These are phyloP conservation scores for Aplosporella prunicola DNA, from an alignment of 2,329 filamentous ascomycete species.

Conservation along the genomic window DNA sequence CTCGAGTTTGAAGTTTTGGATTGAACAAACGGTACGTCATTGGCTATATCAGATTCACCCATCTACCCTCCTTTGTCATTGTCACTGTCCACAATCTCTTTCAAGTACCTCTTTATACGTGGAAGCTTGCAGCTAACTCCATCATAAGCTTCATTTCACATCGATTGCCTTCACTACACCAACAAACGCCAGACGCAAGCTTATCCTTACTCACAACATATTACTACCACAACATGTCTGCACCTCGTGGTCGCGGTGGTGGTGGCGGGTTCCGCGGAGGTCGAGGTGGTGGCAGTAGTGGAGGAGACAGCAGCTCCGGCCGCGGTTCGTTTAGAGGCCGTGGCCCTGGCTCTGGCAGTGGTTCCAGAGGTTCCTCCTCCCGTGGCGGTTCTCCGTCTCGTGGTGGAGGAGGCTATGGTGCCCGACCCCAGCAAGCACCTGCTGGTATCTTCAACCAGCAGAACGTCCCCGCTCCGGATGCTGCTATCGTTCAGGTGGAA, in stretches of 20 bases:
- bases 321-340: constrained; percentile 8
- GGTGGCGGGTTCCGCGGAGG: constrained; percentile 12
- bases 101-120: no score
- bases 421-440: constrained; percentile 1
- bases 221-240: constrained; percentile 2
- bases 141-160: no score
- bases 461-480: constrained; percentile 7
- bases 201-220: no score
- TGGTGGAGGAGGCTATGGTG: constrained; percentile 5
- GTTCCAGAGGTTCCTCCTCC: constrained; percentile 7
- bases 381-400: constrained; percentile 7
- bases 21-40: no score
- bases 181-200: no score
- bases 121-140: no score
- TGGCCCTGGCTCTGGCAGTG: constrained; percentile 3
- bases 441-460: constrained; percentile 7
- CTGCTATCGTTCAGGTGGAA: constrained; percentile 20
- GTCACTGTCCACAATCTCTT: no score
- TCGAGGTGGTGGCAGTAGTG: constrained; percentile 8
- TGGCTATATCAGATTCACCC: no score
- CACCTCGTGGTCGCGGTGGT: constrained; percentile 6
- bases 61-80: no score
- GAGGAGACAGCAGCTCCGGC: constrained; percentile 12
- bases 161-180: no score
- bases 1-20: no score